Evolutionary conservation across 1,139 yeast species (phyloP), one percentile per base, ranked within the genome.

Genomic region (Saccharomycopsis hybrid): DNA sequence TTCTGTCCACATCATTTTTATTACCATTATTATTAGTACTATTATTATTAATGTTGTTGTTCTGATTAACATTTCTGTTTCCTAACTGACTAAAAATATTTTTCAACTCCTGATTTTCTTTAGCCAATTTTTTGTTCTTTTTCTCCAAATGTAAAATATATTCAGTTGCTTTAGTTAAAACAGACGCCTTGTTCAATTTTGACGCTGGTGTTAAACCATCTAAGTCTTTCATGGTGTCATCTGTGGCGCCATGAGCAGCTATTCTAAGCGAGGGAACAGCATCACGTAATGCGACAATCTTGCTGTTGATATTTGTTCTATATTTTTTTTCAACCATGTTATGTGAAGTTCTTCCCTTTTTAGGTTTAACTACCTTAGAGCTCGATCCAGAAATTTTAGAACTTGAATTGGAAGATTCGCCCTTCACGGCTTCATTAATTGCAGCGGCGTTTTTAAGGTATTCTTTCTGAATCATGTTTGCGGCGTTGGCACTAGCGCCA

Each of bases 261-360:
- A 77, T 74, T 53, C 81, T 67, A 48, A 78, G 68, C 2, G 83
- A 70, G 1, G 94, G 94, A 29, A 85, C 92, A 41, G 86, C 85
- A 58, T 85, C 88, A 57, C 90, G 69, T 44, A 85, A 74, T 51
- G 82, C 82, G 50, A 80, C 63, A 47, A 85, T 84, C 66, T 84
- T 84, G 53, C 84, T 78, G 62, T 85, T 85, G 59, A 85, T 82
- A 60, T 82, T 83, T 33, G 88, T 82, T 59, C 94, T 71, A 65
- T 85, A 85, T 61, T 85, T 80, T 65, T 84, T 83, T 62, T 85
- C 94, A 59, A 85, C 83, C 77, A 84, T 76, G 60, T 85, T 85
- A 65, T 85, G 92, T n/a, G 88, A 80, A 9, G 82, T 74, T 60
- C 77, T 76, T 7, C 70, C 72, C 49, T 78, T 74, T 48, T 48